Percentiles rank a stretch among this genome's conserved stretches.
Conservation (phyloP, 2,329 filamentous ascomycete species). For the Penicillium sp. region DNA sequence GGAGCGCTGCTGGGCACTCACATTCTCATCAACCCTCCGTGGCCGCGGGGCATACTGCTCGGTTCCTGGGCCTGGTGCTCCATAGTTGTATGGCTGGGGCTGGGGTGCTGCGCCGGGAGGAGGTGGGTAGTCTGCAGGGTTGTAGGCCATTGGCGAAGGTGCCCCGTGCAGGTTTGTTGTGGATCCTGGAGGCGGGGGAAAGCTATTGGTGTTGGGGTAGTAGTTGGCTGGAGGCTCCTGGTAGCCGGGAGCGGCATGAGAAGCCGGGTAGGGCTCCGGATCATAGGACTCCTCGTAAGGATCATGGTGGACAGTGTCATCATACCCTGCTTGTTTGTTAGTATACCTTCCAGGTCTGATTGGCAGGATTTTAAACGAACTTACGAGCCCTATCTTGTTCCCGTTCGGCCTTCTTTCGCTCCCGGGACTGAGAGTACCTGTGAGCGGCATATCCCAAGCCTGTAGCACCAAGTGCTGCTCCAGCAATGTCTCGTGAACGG, state of each 20-base stretch:
- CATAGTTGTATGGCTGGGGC: constrained; percentile 41
- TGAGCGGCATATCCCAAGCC: constrained; percentile 59
- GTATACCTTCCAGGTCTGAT: constrained; percentile 8
- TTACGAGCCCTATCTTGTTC: constrained; percentile 50
- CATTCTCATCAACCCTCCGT: constrained; percentile 50
- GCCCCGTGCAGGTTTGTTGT: constrained; percentile 25
- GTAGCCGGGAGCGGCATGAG: constrained; percentile 28
- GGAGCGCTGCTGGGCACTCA: constrained; percentile 46
- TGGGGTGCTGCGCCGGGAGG: constrained; percentile 41
- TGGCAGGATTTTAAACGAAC: constrained; percentile 20
- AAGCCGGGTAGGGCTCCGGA: constrained; percentile 38
- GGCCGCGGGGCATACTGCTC: constrained; percentile 42
- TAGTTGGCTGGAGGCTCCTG: constrained; percentile 36
- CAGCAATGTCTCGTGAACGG: constrained; percentile 49
- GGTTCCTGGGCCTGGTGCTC: constrained; percentile 31
- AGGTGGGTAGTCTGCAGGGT: constrained; percentile 43
- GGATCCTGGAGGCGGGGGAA: constrained; percentile 44
- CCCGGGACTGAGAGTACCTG: constrained; percentile 57
- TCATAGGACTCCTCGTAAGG: constrained; percentile 45
- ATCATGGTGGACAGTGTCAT: constrained; percentile 33
- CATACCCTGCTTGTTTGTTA: constrained; percentile 25
- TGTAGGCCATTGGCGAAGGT: constrained; percentile 28
- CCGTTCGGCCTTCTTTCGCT: constrained; percentile 56
- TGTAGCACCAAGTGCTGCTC: constrained; percentile 58
- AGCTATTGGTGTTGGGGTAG: constrained; percentile 43